phyloP scores from a whole-genome alignment of 495 filamentous ascomycete species.

The Aspergillus incahuasiensis region DNA sequence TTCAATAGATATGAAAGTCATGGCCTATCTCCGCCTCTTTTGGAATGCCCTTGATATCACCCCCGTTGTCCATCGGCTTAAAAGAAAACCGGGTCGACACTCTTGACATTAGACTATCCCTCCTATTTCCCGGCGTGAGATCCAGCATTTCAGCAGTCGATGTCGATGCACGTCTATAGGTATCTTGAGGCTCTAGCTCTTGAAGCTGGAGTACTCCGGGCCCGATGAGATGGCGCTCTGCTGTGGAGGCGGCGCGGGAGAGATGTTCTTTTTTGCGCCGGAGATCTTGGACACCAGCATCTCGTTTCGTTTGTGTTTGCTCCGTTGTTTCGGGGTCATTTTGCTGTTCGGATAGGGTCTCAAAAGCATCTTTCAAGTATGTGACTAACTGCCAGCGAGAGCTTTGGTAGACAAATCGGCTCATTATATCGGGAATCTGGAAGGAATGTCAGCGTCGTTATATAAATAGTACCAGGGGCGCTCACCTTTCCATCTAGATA shows the following conservation, averaged over 20 bases:
- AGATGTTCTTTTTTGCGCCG: conserved; percentile 42
- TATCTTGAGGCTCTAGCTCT: not conserved
- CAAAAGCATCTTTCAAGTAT: conserved; percentile 57
- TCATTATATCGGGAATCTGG: conserved; percentile 78
- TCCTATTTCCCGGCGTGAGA: conserved; percentile 28
- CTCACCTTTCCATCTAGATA: conserved; percentile 65
- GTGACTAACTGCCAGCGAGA: conserved; percentile 73
- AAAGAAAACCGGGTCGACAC: conserved; percentile 20
- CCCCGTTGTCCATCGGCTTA: conserved; percentile 31
- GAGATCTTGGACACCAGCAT: conserved; percentile 16
- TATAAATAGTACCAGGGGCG: conserved; percentile 10
- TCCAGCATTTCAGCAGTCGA: conserved; percentile 24
- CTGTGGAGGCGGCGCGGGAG: conserved; percentile 30
- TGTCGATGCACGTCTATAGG: conserved; percentile 17
- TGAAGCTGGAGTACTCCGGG: conserved; percentile 35
- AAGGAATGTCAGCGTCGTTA: not conserved
- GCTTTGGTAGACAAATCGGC: conserved; percentile 80
- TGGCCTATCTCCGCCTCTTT: conserved; percentile 39
- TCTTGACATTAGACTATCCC: conserved; percentile 26
- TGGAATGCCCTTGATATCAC: conserved; percentile 47
- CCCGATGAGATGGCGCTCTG: conserved; percentile 30
- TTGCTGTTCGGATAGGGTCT: conserved; percentile 32
- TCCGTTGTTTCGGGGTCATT: conserved; percentile 17
- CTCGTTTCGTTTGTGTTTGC: conserved; percentile 15
- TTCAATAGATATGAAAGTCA: conserved; percentile 40